Evolutionary conservation across 805 yeast genomes (phyloP), one percentile per base, ranked within the genome.

Genomic region (Kregervanrija pseudodelftensis): DNA sequence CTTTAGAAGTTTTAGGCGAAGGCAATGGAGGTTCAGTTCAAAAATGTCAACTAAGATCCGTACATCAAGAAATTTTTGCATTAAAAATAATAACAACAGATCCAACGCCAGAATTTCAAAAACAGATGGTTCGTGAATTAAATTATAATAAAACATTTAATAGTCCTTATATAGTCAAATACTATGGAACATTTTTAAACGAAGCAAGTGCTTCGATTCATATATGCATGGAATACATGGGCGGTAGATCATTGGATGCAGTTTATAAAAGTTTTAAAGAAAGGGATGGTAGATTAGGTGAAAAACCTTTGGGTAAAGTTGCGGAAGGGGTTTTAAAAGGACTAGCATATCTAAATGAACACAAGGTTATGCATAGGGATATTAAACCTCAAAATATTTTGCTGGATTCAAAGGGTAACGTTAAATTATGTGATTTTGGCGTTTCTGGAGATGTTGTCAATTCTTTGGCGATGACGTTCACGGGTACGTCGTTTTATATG

Each of bases 401-500:
- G 46, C 65, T 93, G 22, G 90, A 86, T 58, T 60, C 66, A 3
- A 54, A 68, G 14, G 99, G 99, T 3, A 82, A 85, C 57, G 90
- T 91, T 42, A 93, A 93, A 61, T 68, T 93, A 42, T 91, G 98
- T 66, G 99, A 93, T 66, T 93, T 93, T 68, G 99, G 99, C 15
- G 99, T 93, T 28, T 83, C 95, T 59, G 99, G 99, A 10, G 96
- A 88, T 58, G 96, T 93, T 14, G 96, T 91, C 31, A 85, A 93
- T 63, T 88, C 96, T 0, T 69, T 93, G 39, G 98, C 98, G 1
- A 87, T 96, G 1, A 93, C 99, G 0, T 93, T 90, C 59, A 93
- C 96, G 0, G 99, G 99, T 2, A 93, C 99, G 0, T 90, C 95
- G 10, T 91, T 87, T 61, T 93, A 93, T 64, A 93, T 93, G 99